Evolutionary conservation across 257 asterid genomes (phyloP).

Genomic region (Solanum stenotomum): DNA sequence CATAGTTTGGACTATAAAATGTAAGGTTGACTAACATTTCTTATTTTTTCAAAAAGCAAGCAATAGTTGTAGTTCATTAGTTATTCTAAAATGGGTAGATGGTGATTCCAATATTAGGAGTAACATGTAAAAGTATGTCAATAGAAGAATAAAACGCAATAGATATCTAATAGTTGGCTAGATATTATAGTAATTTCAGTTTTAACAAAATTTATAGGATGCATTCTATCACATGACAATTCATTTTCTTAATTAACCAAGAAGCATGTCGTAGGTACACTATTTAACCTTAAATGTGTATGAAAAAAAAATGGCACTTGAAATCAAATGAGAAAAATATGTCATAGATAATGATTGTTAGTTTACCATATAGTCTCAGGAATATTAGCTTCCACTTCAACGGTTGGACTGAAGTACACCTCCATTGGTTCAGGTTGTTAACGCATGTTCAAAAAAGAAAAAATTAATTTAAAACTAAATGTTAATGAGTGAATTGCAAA

Average conservation of each 20-base stretch:
- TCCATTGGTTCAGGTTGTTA: not conserved
- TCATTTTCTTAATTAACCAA: too few species aligned
- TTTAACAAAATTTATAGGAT: not conserved
- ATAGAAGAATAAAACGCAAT: too few species aligned
- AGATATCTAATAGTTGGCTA: too few species aligned
- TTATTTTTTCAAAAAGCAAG: not conserved
- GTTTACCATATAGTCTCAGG: not conserved
- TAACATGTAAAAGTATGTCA: too few species aligned
- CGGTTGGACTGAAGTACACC: not conserved
- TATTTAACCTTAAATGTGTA: not conserved
- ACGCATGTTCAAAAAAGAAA: not conserved
- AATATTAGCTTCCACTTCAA: not conserved
- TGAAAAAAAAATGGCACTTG: not conserved
- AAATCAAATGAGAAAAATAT: too few species aligned
- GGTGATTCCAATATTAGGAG: too few species aligned
- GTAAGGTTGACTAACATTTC: not conserved
- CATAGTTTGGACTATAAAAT: not conserved
- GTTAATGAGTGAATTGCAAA: not conserved
- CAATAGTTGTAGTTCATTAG: not conserved
- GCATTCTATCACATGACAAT: not conserved
- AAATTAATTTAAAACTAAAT: not conserved
- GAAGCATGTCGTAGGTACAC: too few species aligned
- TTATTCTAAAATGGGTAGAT: not conserved
- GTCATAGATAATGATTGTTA: not conserved
- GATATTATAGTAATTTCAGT: too few species aligned